Percentiles rank a stretch among this genome's conserved stretches.
phyloP scores from a whole-genome alignment of 768 basidiomycete genomes.

The Pleurotus djamor region DNA sequence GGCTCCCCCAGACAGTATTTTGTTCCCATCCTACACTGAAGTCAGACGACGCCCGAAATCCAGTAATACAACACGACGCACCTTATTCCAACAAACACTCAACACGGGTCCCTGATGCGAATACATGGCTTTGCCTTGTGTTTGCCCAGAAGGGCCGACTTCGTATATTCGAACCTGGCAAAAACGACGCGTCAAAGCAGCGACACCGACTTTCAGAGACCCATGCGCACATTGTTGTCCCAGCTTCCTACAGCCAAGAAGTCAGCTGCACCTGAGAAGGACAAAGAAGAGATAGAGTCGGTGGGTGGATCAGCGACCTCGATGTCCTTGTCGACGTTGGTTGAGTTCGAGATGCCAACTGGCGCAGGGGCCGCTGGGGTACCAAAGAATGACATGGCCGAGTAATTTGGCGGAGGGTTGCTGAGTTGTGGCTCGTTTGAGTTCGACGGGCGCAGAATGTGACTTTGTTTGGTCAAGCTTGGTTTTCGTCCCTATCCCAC shows the following conservation, averaged over 20 bases:
- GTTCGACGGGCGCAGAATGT: not conserved
- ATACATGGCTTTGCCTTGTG: slow-evolving; percentile 90
- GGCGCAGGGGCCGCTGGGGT: not conserved
- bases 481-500: not conserved
- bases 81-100: slow-evolving; percentile 90
- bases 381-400: slow-evolving; percentile 3
- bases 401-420: not conserved
- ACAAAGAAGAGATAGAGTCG: slow-evolving; percentile 84
- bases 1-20: slow-evolving; percentile 88
- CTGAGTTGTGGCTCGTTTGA: too few species aligned
- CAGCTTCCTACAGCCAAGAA: slow-evolving; percentile 92
- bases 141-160: slow-evolving; percentile 75
- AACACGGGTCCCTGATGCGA: slow-evolving; percentile 88
- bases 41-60: not conserved
- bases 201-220: not conserved
- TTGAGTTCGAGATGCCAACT: slow-evolving; percentile 14
- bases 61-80: slow-evolving; percentile 25
- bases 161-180: slow-evolving; percentile 88
- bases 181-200: not conserved
- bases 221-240: slow-evolving; percentile 79
- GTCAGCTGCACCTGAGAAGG: slow-evolving; percentile 85
- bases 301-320: slow-evolving; percentile 79
- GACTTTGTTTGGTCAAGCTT: not conserved
- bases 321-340: slow-evolving; percentile 67
- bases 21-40: slow-evolving; percentile 71